Evolutionary conservation across 768 basidiomycete species (phyloP), one percentile per base, ranked within the genome.

Genomic region (Rhizopogon vinicolor): DNA sequence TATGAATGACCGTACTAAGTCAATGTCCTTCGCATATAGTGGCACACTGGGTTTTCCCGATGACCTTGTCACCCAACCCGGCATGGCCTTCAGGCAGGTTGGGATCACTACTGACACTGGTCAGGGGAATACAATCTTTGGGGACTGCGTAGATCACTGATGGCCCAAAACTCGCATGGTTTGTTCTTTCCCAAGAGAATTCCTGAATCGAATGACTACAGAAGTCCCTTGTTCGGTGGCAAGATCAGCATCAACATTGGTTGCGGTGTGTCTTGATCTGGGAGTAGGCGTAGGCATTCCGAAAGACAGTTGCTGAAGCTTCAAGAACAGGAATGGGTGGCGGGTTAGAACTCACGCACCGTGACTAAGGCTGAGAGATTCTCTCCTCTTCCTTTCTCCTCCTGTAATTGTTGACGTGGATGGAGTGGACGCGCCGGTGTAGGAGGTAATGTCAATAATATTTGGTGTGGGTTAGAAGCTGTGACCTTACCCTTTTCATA

Each of bases 121-220:
- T 4, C 25, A 25, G 25, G 25, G 25, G 25, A 25, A 25, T 25
- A 25, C 3, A 0, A 25, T 25, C 3, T 25, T 25, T 5, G 25
- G 25, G 25, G 25, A 25, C 25, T 25, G 25, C 4, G 25, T 25
- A 25, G 25, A 25, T 3, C 25, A 25, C 25, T 25, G 22, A 86
- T 68, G 3, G 83, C 70, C 84, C 89, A 91, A 62, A 87, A 91
- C 60, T 89, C 86, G 63, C 86, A 89, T 2, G 87, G 87, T 59
- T 86, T 87, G 63, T 79, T 81, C 64, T 89, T 84, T 22, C 85
- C 87, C 80, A 85, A 86, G 7, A 91, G 75, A 14, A 91, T 76
- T 7, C 88, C 89, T 25, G 74, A 72, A 40, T 76, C 70, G 44
- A 86, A 74, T 74, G 89, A 91, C 85, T 87, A 88, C 40, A 91